phyloP scores from a whole-genome alignment of 1,284 basidiomycete genomes.

The Ustilago hordei region DNA sequence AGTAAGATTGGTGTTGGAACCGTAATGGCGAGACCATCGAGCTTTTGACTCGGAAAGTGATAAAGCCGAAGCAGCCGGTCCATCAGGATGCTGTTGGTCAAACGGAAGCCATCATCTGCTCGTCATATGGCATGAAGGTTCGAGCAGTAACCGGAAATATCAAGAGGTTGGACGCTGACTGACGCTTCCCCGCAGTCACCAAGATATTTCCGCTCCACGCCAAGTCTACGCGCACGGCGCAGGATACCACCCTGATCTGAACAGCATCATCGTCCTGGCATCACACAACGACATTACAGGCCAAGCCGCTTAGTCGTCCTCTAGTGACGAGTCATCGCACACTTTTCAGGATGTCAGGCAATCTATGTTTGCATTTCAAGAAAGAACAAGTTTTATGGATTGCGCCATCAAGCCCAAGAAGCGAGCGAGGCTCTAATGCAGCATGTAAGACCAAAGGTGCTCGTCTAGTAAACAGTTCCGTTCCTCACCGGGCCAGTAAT shows the following conservation, averaged over 20 bases:
- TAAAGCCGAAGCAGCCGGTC: not conserved
- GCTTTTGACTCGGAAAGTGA: not conserved
- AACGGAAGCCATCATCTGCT: not conserved
- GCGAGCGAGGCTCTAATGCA: not conserved
- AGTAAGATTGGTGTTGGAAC: no score
- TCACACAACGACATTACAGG: no score
- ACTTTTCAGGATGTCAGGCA: no score
- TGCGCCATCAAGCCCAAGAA: not conserved
- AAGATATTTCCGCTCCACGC: not conserved
- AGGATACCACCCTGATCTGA: not conserved
- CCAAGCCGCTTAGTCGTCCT: no score
- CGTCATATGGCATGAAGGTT: not conserved
- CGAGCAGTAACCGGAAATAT: slow-evolving; percentile 3
- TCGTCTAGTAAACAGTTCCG: slow-evolving; percentile 44
- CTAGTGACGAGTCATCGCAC: no score
- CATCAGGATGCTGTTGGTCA: not conserved
- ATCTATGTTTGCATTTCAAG: no score
- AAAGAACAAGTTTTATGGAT: not conserved
- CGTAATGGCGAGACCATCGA: no score
- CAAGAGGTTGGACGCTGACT: not conserved
- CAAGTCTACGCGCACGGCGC: not conserved
- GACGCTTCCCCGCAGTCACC: slow-evolving; percentile 4
- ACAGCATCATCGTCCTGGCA: not conserved
- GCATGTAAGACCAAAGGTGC: not conserved
- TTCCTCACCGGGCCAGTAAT: slow-evolving; percentile 53